phyloP scores from a whole-genome alignment of 2,329 filamentous ascomycete species.

The Alternaria sp. region DNA sequence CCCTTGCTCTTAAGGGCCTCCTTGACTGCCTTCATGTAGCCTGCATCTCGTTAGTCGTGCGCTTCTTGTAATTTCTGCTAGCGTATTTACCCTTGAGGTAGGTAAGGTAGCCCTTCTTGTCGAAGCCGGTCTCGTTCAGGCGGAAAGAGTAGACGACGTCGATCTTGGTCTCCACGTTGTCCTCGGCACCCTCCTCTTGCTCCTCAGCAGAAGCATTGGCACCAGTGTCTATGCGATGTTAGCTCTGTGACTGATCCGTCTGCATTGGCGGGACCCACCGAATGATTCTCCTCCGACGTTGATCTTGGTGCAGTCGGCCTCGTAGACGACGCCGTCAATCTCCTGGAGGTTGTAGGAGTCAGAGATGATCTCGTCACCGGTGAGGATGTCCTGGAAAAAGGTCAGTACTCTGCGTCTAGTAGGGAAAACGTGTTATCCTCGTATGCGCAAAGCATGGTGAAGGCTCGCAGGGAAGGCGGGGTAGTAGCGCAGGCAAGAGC shows the following conservation, averaged over 20 bases:
- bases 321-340: conserved; percentile 81
- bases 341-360: conserved; percentile 89
- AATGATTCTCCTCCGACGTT: conserved; percentile 76
- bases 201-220: conserved; percentile 98
- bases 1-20: conserved; percentile 71
- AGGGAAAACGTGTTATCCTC: conserved; percentile 6
- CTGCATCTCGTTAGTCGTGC: conserved; percentile 53
- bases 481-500: conserved; percentile 36
- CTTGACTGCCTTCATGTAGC: conserved; percentile 93
- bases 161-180: conserved; percentile 77
- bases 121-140: conserved; percentile 77
- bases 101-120: conserved; percentile 84
- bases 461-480: conserved; percentile 32
- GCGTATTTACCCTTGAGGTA: conserved; percentile 83
- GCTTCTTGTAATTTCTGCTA: not conserved
- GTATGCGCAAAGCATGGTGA: conserved; percentile 21
- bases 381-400: conserved; percentile 78
- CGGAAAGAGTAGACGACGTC: conserved; percentile 95
- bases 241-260: conserved; percentile 9
- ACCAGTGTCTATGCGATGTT: conserved; percentile 71
- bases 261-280: conserved; percentile 59
- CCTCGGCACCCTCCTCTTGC: conserved; percentile 77
- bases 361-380: conserved; percentile 94
- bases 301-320: conserved; percentile 93
- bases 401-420: conserved; percentile 19